Evolutionary conservation across 202 grass and related monocot genomes (phyloP), one percentile per base, ranked within the genome.

Genomic region (Dendrocalamus latiflorus): DNA sequence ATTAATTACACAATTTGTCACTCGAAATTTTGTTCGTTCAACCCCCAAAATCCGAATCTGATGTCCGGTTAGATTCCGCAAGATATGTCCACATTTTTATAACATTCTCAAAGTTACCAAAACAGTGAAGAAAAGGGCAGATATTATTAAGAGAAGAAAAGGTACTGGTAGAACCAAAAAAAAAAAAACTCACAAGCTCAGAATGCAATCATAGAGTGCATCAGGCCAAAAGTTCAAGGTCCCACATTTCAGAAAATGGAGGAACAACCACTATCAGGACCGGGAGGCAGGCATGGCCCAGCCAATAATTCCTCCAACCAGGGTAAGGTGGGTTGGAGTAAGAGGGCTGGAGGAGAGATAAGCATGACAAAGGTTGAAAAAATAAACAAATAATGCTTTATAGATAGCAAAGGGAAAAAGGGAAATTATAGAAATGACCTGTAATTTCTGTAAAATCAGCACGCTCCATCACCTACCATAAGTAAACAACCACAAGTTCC

Each of bases 281-380:
- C 17, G 60, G 84, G 74, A 41, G 79, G 60, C 74, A 84, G 73
- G 28, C 33, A 60, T 90, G 83, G 74, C 79, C 83, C 74, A 62
- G 3, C 75, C 88, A 90, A 83, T 90, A 75, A 90, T 90, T 41
- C 61, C 69, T 65, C 62, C 88, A 80, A 83, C 74, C 75, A 83
- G 73, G 76, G 53, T 61, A 59, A 21, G 51, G 61, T 81, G 21
- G 81, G 75, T 80, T 51, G 45, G 42, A 45, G 50, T n/a, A 54
- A 72, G 42, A 65, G 55, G 36, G 42, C 57, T 63, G 36, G 77
- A 54, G 18, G 56, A 56, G 53, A 50, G 47, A 65, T 47, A 5
- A 76, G 68, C 39, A 72, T 63, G 54, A 21, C 3, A 83, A 74
- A 67, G 50, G 41, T 10, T 21, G 10, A 15, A 57, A 41, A 44